Conservation (phyloP, 352 stramenopile species). For the Saprolegnia diclina region DNA sequence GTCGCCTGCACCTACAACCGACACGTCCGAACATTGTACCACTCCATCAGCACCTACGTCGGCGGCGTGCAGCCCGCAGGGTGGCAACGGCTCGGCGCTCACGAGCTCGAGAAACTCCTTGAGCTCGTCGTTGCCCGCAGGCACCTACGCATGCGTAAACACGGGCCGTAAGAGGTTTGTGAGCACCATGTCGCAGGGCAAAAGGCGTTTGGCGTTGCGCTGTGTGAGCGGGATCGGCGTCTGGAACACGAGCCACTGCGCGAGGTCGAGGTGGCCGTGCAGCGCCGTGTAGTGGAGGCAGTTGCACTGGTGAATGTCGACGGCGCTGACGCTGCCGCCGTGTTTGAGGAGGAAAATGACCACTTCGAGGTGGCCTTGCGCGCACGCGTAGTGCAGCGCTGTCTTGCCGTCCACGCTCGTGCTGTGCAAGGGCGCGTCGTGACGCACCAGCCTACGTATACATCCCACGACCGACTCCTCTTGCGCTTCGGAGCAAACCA, state of each 20-base stretch:
- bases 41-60: neutral
- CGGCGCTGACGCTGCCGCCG: neutral
- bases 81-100: conserved; percentile 10
- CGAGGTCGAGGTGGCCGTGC: conserved; percentile 16
- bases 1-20: neutral
- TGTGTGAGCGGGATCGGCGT: neutral
- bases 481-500: no score
- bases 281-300: conserved; percentile 18
- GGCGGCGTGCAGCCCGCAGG: neutral
- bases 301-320: conserved; percentile 19
- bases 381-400: conserved; percentile 8
- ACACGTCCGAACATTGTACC: neutral
- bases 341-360: conserved; percentile 1
- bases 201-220: neutral
- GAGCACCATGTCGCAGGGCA: conserved; percentile 7
- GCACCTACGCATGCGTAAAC: conserved; percentile 9
- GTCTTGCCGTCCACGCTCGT: conserved; percentile 23
- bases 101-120: conserved; percentile 16
- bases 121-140: neutral
- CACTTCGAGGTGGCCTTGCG: conserved; percentile 11
- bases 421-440: neutral
- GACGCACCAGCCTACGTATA: neutral
- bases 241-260: conserved; percentile 22
- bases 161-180: no score
- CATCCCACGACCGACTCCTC: no score